Percentiles rank a stretch among this genome's conserved stretches.
Conservation (phyloP, 2,329 filamentous ascomycete species). For the Sordariomycetes sp. region DNA sequence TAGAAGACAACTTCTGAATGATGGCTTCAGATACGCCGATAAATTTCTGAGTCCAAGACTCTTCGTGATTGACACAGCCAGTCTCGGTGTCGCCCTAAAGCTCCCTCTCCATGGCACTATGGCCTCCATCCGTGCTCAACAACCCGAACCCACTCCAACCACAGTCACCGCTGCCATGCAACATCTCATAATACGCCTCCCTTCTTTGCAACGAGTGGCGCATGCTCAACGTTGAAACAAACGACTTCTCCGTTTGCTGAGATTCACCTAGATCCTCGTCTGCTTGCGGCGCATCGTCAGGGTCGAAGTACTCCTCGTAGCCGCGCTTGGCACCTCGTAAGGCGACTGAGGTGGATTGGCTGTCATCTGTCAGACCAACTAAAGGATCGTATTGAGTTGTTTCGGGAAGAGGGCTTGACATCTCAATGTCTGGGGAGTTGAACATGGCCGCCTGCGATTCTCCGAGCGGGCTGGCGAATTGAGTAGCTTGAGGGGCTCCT, state of each 20-base stretch:
- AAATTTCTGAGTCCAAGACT: no score
- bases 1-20: no score
- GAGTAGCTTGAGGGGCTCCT: not conserved
- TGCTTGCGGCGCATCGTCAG: not conserved
- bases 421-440: not conserved
- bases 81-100: conserved; percentile 12
- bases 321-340: conserved; percentile 10
- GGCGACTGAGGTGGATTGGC: not conserved
- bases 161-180: conserved; percentile 14
- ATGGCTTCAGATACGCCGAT: no score
- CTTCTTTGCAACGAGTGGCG: conserved; percentile 13
- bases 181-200: conserved; percentile 24
- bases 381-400: not conserved
- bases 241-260: conserved; percentile 6
- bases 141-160: conserved; percentile 21
- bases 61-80: no score
- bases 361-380: not conserved
- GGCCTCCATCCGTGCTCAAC: conserved; percentile 23
- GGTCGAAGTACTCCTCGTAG: conserved; percentile 7
- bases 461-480: not conserved
- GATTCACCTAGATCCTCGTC: conserved; percentile 4
- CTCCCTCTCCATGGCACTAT: conserved; percentile 20
- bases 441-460: not conserved
- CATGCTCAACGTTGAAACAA: conserved; percentile 7
- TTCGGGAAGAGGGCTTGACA: not conserved